These are phyloP conservation scores for Pulveroboletus sp. DNA, from an alignment of 768 basidiomycete species.

Conservation along the genomic window DNA sequence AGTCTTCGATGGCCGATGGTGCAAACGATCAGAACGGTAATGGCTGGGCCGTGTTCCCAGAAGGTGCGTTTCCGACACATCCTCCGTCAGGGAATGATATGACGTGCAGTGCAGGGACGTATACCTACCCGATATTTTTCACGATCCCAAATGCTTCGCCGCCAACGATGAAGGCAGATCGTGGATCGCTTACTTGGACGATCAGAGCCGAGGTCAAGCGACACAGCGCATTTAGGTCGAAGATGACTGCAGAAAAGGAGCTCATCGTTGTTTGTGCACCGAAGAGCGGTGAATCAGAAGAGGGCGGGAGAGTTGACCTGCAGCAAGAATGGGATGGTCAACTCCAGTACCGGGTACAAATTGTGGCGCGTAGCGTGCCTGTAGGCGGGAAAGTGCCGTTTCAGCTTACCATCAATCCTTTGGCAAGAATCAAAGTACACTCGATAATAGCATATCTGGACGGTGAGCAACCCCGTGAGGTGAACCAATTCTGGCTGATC, in stretches of 20 bases:
- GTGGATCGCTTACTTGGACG: slow-evolving; percentile 73
- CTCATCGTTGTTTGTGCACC: slow-evolving; percentile 74
- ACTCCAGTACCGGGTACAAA: slow-evolving; percentile 72
- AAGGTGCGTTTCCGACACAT: slow-evolving; percentile 47
- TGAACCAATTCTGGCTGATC: neutral
- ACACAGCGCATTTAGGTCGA: slow-evolving; percentile 72
- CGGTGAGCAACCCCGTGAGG: slow-evolving; percentile 49
- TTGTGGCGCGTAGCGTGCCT: slow-evolving; percentile 72
- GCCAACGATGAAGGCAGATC: slow-evolving; percentile 69
- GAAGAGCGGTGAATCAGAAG: slow-evolving; percentile 46
- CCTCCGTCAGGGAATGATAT: slow-evolving; percentile 31
- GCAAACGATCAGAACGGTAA: slow-evolving; percentile 36
- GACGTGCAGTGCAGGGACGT: slow-evolving; percentile 68
- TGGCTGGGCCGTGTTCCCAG: slow-evolving; percentile 84
- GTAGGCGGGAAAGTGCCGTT: slow-evolving; percentile 82
- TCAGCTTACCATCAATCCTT: slow-evolving; percentile 74
- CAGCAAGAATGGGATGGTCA: slow-evolving; percentile 91
- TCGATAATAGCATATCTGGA: slow-evolving; percentile 71
- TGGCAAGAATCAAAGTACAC: slow-evolving; percentile 80
- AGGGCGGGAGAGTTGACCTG: slow-evolving; percentile 73
- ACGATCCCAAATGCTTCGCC: slow-evolving; percentile 76
- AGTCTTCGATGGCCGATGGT: slow-evolving; percentile 10
- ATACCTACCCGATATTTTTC: slow-evolving; percentile 93
- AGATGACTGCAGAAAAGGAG: slow-evolving; percentile 64
- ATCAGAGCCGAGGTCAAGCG: slow-evolving; percentile 81